Evolutionary conservation across 257 asterid genomes (phyloP), one percentile per base, ranked within the genome.

Genomic region (Plantago major): DNA sequence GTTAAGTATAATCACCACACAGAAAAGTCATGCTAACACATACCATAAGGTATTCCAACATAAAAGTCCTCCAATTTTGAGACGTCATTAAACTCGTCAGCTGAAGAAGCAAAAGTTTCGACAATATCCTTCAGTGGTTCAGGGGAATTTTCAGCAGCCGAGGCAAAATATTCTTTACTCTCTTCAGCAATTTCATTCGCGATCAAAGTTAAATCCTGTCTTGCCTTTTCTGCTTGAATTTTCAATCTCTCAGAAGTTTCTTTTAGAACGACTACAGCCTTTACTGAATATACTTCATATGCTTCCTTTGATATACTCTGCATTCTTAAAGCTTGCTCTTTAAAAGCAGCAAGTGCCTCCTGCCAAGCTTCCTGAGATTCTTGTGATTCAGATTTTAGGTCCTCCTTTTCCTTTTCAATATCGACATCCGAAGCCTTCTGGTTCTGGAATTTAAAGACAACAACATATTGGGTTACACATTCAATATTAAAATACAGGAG

Each of bases 11-110:
- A 70, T 38, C 22, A 22, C 46, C 67, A 70, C 46, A 53, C 22
- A 61, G 9, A 28, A 52, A 10, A 42, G 49, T 56, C 50, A 50
- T 10, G 8, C 46, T 17, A 22, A 55, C 19, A 38, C 86, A 62
- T 78, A 90, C 96, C 97, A 64, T 90, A 90, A 55, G 98, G 96
- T 76, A 90, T 82, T 68, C 98, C 98, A 52, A 90, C 80, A 70
- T 85, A 74, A 67, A 88, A 88, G 72, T 88, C 96, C 46, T 86
- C 87, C 53, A 85, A 71, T 78, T 83, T 75, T n/a, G 93, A 81
- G 47, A 82, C 66, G 6, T 90, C 94, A 4, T 67, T 76, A 42
- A 83, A 60, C 70, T 81, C 90, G 67, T 85, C 86, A 38, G 71
- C 33, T 43, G 98, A 82, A 56, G 87, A 67, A 67, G 84, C 65